phyloP scores from a whole-genome alignment of 2,329 filamentous ascomycete genomes.

The Zasmidium angulare region DNA sequence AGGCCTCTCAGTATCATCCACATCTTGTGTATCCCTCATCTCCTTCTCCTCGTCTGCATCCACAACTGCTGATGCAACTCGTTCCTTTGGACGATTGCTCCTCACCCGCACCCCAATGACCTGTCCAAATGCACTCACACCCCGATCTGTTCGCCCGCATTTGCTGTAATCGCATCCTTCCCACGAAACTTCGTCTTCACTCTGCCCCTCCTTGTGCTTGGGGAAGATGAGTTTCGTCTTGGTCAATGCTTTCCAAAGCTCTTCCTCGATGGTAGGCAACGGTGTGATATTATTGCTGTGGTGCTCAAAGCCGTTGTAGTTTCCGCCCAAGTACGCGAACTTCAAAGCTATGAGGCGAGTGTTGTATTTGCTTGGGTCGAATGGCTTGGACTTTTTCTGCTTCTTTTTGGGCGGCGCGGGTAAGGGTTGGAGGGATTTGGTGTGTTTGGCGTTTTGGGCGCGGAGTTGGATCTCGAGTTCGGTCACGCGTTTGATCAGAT shows the following conservation, averaged over 20 bases:
- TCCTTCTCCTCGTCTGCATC: constrained; percentile 13
- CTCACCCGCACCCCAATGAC: constrained; percentile 81
- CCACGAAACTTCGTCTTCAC: constrained; percentile 65
- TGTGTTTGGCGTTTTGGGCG: constrained; percentile 41
- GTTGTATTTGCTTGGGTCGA: constrained; percentile 78
- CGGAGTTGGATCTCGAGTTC: constrained; percentile 67
- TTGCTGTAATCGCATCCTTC: constrained; percentile 88
- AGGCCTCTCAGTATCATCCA: constrained; percentile 8
- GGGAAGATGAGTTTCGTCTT: constrained; percentile 81
- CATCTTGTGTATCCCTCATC: constrained; percentile 17
- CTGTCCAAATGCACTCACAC: constrained; percentile 95
- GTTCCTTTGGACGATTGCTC: constrained; percentile 64
- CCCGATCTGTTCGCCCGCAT: constrained; percentile 87
- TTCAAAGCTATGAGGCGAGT: constrained; percentile 88
- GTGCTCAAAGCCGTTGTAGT: constrained; percentile 92
- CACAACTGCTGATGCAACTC: constrained; percentile 14
- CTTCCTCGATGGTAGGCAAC: constrained; percentile 84
- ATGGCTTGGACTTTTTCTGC: constrained; percentile 46
- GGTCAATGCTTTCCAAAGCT: constrained; percentile 85
- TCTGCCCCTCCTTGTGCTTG: constrained; percentile 36
- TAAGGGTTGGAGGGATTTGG: constrained; percentile 8
- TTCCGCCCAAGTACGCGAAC: constrained; percentile 86
- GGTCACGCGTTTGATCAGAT: constrained; percentile 67
- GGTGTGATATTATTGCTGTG: constrained; percentile 67
- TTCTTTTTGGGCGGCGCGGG: constrained; percentile 30